Evolutionary conservation across 345 rosid species (phyloP).

Genomic region (Eucalyptus pauciflora): DNA sequence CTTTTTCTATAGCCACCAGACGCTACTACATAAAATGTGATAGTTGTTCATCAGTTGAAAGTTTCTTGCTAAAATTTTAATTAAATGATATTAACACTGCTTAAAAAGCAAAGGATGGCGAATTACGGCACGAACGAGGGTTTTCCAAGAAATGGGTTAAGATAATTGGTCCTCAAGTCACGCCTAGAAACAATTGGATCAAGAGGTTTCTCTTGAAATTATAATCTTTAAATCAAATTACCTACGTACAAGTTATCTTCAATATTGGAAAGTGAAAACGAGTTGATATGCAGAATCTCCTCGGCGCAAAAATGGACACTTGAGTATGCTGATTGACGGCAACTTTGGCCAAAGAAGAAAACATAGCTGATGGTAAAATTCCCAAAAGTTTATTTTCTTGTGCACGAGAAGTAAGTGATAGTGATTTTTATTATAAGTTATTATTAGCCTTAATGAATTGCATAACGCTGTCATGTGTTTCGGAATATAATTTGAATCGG

Average conservation of each 20-base stretch:
- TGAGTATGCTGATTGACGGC: background rate
- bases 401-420: background rate
- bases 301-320: background rate
- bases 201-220: background rate
- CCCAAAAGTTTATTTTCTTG: background rate
- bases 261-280: background rate
- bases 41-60: background rate
- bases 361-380: background rate
- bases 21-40: background rate
- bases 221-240: background rate
- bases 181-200: background rate
- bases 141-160: background rate
- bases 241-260: background rate
- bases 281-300: background rate
- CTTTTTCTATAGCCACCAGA: background rate
- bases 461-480: background rate
- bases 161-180: background rate
- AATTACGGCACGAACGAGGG: background rate
- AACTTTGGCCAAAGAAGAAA: background rate
- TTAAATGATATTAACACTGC: background rate
- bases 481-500: background rate
- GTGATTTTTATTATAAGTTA: background rate
- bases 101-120: background rate
- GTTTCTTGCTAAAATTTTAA: background rate
- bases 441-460: background rate